A percentile compares a stretch with the other conserved stretches of the same genome.
These are phyloP conservation scores for Entrophospora sp. DNA, from an alignment of 192 early-diverging fungal species.

Conservation along the genomic window DNA sequence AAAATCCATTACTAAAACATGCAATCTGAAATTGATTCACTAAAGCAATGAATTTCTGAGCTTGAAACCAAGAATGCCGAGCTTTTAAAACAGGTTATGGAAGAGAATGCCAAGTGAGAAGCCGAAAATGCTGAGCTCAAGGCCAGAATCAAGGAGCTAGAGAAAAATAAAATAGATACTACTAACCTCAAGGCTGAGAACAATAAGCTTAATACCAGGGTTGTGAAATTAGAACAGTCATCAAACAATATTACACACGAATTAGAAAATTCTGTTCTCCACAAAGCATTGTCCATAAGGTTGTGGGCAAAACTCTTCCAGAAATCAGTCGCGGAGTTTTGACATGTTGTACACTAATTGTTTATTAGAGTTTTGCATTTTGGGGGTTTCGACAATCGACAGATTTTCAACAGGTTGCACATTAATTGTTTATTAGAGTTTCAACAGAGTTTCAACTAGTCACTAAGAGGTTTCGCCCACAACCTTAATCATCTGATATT, in stretches of 20 bases:
- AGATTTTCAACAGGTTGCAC: neutral
- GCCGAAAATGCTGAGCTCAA: slow-evolving; percentile 6
- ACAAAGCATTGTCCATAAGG: slow-evolving; percentile 6
- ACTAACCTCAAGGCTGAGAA: slow-evolving; percentile 14
- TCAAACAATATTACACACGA: neutral
- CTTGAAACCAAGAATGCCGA: neutral
- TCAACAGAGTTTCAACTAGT: no score
- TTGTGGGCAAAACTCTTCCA: no score
- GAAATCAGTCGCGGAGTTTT: neutral
- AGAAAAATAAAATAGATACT: slow-evolving; percentile 19
- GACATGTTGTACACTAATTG: neutral
- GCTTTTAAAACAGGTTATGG: slow-evolving; percentile 10
- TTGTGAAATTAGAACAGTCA: slow-evolving; percentile 15
- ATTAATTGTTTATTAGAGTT: no score
- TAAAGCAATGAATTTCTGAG: neutral
- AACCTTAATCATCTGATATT: slow-evolving; percentile 15
- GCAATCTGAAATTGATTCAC: slow-evolving; percentile 10
- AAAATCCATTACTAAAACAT: slow-evolving; percentile 14
- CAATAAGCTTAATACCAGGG: slow-evolving; percentile 7
- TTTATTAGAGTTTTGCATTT: no score
- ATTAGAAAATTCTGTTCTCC: slow-evolving; percentile 19
- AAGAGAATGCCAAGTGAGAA: neutral
- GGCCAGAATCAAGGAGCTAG: slow-evolving; percentile 12
- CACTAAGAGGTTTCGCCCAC: no score
- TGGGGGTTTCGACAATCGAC: neutral